A percentile compares a stretch with the other conserved stretches of the same genome.
phyloP scores from a whole-genome alignment of 768 basidiomycete species.

The Solioccasus polychromus region DNA sequence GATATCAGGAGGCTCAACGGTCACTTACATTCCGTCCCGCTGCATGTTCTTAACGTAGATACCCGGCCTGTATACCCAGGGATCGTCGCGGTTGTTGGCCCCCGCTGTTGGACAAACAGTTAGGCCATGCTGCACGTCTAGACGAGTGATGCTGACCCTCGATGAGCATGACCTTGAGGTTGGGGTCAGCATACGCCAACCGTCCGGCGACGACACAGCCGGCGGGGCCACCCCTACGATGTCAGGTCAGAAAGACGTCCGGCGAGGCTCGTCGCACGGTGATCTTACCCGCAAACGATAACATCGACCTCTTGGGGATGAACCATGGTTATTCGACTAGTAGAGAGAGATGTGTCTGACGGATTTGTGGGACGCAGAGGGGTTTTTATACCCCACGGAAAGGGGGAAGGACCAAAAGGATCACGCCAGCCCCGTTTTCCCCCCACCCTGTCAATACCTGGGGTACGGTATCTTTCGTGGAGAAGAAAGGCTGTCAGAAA shows the following conservation, averaged over 20 bases:
- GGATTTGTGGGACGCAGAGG: not conserved
- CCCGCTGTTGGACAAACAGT: slow-evolving; percentile 39
- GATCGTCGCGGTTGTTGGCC: slow-evolving; percentile 70
- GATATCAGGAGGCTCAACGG: not conserved
- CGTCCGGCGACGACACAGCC: slow-evolving; percentile 67
- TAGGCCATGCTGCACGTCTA: too few relatives aligned
- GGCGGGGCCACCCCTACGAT: slow-evolving; percentile 56
- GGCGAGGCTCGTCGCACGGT: not conserved
- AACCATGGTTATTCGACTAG: slow-evolving; percentile 29
- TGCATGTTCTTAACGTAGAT: slow-evolving; percentile 75
- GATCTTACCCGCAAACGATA: slow-evolving; percentile 54
- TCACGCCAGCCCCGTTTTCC: too few relatives aligned
- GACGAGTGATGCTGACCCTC: too few relatives aligned
- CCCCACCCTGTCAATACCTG: too few relatives aligned
- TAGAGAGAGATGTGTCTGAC: not conserved
- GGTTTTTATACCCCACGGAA: slow-evolving; percentile 13
- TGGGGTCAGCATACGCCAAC: slow-evolving; percentile 69
- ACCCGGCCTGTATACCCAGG: slow-evolving; percentile 72
- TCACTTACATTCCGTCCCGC: slow-evolving; percentile 58
- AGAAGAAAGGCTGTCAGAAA: too few relatives aligned
- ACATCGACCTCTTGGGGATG: slow-evolving; percentile 73
- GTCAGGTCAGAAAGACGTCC: slow-evolving; percentile 7
- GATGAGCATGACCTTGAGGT: slow-evolving; percentile 71
- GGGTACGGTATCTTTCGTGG: too few relatives aligned
- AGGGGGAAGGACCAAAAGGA: too few relatives aligned